Evolutionary conservation across 805 yeast genomes (phyloP).

Genomic region (Zygoascus tannicola): DNA sequence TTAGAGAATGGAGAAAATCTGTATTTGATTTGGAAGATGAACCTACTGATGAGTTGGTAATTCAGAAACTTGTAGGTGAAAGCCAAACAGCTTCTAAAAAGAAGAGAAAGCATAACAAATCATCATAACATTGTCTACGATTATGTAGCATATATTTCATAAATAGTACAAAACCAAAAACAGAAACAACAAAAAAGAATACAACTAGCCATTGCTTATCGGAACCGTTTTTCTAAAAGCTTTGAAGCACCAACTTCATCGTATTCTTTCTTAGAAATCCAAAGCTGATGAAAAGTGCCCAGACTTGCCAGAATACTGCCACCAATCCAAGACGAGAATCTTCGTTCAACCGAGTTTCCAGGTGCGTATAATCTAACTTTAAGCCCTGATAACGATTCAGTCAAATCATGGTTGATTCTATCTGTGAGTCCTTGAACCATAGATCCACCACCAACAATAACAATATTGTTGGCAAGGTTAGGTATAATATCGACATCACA

Average conservation of each 20-base stretch:
- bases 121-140: background rate
- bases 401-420: slow-evolving; percentile 61
- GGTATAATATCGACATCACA: slow-evolving; percentile 84
- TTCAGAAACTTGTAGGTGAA: background rate
- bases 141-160: background rate
- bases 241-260: slow-evolving; percentile 84
- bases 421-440: slow-evolving; percentile 75
- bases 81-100: slow-evolving; percentile 7
- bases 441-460: slow-evolving; percentile 77
- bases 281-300: slow-evolving; percentile 93
- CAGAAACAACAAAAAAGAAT: background rate
- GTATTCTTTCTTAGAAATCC: slow-evolving; percentile 84
- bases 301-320: slow-evolving; percentile 80
- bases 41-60: slow-evolving; percentile 22
- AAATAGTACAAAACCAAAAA: slow-evolving; percentile 1
- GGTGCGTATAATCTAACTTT: slow-evolving; percentile 76
- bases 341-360: slow-evolving; percentile 64
- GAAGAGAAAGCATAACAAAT: slow-evolving; percentile 7
- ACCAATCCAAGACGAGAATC: slow-evolving; percentile 82
- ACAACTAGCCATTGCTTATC: slow-evolving; percentile 32
- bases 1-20: slow-evolving; percentile 83
- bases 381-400: slow-evolving; percentile 66
- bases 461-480: slow-evolving; percentile 78
- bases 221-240: slow-evolving; percentile 70
- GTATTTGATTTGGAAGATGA: slow-evolving; percentile 56